phyloP scores from a whole-genome alignment of 2,329 filamentous ascomycete genomes.

The Parascedosporium putredinis region DNA sequence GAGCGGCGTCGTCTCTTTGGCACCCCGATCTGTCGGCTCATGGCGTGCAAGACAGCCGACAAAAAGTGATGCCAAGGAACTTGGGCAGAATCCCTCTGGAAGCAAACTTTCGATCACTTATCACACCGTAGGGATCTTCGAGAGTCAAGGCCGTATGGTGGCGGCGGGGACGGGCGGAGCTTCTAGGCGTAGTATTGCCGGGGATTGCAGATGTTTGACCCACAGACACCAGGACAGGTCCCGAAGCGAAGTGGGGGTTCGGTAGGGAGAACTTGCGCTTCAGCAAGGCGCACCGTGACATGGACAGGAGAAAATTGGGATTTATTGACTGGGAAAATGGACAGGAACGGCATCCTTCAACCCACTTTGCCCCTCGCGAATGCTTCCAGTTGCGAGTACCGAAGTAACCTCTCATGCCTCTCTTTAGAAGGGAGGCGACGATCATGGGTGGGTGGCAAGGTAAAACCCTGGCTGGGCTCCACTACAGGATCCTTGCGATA shows the following conservation, averaged over 20 bases:
- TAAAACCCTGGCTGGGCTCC: neutral
- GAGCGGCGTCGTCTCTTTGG: too few species aligned
- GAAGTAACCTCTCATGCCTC: too few species aligned
- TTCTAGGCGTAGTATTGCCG: neutral
- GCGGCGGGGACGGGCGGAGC: too few species aligned
- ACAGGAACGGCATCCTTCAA: neutral
- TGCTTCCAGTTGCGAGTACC: too few species aligned
- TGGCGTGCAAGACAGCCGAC: neutral
- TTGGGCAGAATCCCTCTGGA: too few species aligned
- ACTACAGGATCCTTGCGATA: neutral
- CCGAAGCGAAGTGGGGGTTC: too few species aligned
- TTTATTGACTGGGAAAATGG: neutral
- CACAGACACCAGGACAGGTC: neutral
- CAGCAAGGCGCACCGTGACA: too few species aligned
- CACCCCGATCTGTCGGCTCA: too few species aligned
- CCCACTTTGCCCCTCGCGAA: neutral
- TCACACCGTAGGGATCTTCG: neutral
- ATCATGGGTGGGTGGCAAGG: neutral
- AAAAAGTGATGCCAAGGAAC: neutral
- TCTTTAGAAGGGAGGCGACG: neutral
- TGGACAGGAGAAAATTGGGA: too few species aligned
- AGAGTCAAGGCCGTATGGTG: neutral
- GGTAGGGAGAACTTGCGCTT: too few species aligned
- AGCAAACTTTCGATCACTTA: too few species aligned
- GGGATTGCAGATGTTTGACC: neutral